Conservation (phyloP, 2,329 filamentous ascomycete species). For the Aphanoascus verrucosus region DNA sequence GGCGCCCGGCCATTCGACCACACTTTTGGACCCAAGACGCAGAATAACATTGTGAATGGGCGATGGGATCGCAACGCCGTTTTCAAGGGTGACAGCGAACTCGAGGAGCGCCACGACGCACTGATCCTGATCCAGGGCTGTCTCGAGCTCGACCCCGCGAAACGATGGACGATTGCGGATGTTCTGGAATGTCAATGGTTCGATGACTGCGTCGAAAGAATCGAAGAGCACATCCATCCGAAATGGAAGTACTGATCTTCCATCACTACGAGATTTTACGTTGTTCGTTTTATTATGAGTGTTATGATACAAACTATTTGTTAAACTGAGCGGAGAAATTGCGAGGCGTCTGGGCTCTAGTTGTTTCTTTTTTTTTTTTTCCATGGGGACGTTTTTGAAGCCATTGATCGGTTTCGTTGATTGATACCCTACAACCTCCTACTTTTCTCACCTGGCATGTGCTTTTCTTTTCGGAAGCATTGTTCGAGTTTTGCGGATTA, state of each 20-base stretch:
- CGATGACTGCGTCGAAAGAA: conserved; percentile 9
- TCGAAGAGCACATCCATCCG: conserved; percentile 8
- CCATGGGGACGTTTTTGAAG: not conserved
- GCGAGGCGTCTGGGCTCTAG: conserved; percentile 1
- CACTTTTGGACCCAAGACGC: conserved; percentile 47
- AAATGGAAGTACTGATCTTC: conserved; percentile 5
- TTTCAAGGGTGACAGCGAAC: conserved; percentile 32
- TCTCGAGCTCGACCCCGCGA: conserved; percentile 45
- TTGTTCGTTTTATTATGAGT: not conserved
- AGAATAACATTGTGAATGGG: conserved; percentile 49
- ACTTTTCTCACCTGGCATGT: not conserved
- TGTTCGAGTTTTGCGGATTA: not conserved
- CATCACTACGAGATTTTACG: not conserved
- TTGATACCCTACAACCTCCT: conserved; percentile 8
- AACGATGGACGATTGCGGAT: conserved; percentile 48
- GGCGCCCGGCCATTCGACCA: conserved; percentile 54
- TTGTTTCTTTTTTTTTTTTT: not conserved
- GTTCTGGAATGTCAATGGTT: conserved; percentile 49
- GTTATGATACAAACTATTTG: not conserved
- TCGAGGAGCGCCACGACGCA: conserved; percentile 33
- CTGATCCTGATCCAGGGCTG: conserved; percentile 51
- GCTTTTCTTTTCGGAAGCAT: not conserved
- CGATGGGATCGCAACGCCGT: conserved; percentile 48
- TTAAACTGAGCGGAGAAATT: not conserved
- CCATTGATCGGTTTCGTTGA: conserved; percentile 3